Percentiles rank a stretch among this genome's conserved stretches.
Conservation (phyloP, 768 basidiomycete species). For the Heimioporus sp. region DNA sequence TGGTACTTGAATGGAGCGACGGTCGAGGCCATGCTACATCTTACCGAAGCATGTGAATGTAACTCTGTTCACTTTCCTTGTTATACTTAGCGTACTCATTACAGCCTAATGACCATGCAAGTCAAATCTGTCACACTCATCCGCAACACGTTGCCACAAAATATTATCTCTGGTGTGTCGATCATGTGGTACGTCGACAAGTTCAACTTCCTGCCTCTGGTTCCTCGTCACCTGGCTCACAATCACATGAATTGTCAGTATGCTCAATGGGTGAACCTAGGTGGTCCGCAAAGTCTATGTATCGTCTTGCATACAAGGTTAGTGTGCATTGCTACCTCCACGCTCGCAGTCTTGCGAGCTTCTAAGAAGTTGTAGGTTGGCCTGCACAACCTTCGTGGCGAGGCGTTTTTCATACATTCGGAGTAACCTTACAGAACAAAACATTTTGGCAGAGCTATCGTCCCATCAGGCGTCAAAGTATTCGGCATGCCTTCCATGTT, state of each 20-base stretch:
- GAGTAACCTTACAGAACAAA: conserved; percentile 16
- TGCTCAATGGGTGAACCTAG: conserved; percentile 4
- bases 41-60: too few species aligned
- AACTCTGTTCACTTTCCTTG: too few species aligned
- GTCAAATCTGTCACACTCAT: too few species aligned
- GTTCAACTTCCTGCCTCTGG: conserved; percentile 31
- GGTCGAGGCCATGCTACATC: too few species aligned
- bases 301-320: conserved; percentile 41
- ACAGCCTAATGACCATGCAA: too few species aligned
- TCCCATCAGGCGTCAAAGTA: conserved; percentile 21
- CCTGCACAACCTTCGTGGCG: conserved; percentile 15
- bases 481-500: neutral
- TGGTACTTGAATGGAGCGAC: too few species aligned
- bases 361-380: conserved; percentile 9
- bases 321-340: neutral
- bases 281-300: conserved; percentile 47
- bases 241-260: neutral
- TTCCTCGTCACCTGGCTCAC: conserved; percentile 4
- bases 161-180: too few species aligned
- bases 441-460: conserved; percentile 22
- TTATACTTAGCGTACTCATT: too few species aligned
- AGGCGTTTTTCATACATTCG: conserved; percentile 16
- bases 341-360: neutral
- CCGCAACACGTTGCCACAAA: too few species aligned
- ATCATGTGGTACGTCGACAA: conserved; percentile 38